Evolutionary conservation across 2,329 filamentous ascomycete species (phyloP).

Genomic region (Diaporthe helianthi): DNA sequence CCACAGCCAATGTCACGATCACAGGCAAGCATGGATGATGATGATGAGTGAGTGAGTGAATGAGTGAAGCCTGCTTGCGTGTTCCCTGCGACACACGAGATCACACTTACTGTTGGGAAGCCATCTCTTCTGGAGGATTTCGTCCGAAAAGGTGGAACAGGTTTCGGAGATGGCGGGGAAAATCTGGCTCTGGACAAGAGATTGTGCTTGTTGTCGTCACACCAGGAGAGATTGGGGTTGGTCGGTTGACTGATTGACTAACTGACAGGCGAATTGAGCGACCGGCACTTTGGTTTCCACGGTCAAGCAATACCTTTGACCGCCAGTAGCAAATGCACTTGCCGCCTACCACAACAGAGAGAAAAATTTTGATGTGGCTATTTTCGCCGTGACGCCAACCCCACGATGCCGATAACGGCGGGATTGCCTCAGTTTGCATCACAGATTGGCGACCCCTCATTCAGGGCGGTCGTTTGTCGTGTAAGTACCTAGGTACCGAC

Average conservation of each 20-base stretch:
- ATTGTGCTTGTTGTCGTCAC: constrained; percentile 25
- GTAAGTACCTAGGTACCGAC: background rate
- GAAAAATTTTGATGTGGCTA: constrained; percentile 15
- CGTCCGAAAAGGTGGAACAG: constrained; percentile 2
- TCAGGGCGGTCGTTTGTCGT: background rate
- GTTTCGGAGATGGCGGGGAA: constrained; percentile 7
- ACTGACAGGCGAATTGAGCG: background rate
- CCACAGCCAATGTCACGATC: background rate
- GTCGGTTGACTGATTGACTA: background rate
- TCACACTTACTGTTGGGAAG: constrained; percentile 34
- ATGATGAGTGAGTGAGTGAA: background rate
- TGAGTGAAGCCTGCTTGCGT: background rate
- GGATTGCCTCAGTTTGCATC: constrained; percentile 21
- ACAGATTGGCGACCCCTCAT: constrained; percentile 20
- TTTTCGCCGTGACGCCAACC: constrained; percentile 15
- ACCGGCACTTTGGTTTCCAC: constrained; percentile 14
- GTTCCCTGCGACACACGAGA: constrained; percentile 8
- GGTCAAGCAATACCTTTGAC: constrained; percentile 15
- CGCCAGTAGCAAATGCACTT: constrained; percentile 1
- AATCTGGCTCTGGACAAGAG: constrained; percentile 20
- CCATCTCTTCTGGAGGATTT: constrained; percentile 27
- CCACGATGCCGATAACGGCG: constrained; percentile 26
- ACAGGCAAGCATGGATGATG: background rate
- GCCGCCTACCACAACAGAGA: background rate
- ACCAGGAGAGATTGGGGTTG: constrained; percentile 2